phyloP scores from a whole-genome alignment of 371 early-diverging fungal species.

The Mortierella sp. region DNA sequence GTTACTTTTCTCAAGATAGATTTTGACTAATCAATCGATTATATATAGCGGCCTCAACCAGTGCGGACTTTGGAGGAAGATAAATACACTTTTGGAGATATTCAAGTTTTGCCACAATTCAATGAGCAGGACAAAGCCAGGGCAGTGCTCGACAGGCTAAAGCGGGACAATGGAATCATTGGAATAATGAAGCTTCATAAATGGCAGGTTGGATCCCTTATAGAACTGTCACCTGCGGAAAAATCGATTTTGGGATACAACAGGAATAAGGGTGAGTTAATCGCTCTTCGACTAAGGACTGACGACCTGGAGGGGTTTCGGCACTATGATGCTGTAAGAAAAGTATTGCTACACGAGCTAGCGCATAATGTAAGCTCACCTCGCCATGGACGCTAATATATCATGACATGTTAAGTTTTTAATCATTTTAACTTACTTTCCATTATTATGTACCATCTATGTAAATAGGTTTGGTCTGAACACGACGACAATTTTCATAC shows the following conservation, averaged over 20 bases:
- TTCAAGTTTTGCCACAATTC: slow-evolving; percentile 76
- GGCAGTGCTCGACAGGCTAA: slow-evolving; percentile 73
- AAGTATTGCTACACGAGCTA: slow-evolving; percentile 90
- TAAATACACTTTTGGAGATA: slow-evolving; percentile 76
- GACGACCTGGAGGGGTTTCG: slow-evolving; percentile 91
- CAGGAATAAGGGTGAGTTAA: slow-evolving; percentile 83
- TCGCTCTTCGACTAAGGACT: slow-evolving; percentile 89
- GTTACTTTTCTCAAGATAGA: not conserved
- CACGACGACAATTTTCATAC: slow-evolving; percentile 89
- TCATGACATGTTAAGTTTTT: no score
- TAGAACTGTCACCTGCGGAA: slow-evolving; percentile 86
- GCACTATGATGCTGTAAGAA: slow-evolving; percentile 77
- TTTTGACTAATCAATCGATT: slow-evolving; percentile 10
- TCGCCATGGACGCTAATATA: no score
- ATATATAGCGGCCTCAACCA: slow-evolving; percentile 28
- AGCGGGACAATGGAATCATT: slow-evolving; percentile 77
- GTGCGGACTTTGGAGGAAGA: slow-evolving; percentile 43
- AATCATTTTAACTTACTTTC: no score
- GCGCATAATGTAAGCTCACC: slow-evolving; percentile 85
- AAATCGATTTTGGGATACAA: slow-evolving; percentile 89
- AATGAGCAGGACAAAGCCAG: slow-evolving; percentile 71
- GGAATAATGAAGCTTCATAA: slow-evolving; percentile 80
- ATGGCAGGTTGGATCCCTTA: slow-evolving; percentile 85
- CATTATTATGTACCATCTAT: not conserved
- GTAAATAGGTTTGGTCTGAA: slow-evolving; percentile 71